phyloP scores from a whole-genome alignment of 2,329 filamentous ascomycete genomes.

The Aureobasidium lini region DNA sequence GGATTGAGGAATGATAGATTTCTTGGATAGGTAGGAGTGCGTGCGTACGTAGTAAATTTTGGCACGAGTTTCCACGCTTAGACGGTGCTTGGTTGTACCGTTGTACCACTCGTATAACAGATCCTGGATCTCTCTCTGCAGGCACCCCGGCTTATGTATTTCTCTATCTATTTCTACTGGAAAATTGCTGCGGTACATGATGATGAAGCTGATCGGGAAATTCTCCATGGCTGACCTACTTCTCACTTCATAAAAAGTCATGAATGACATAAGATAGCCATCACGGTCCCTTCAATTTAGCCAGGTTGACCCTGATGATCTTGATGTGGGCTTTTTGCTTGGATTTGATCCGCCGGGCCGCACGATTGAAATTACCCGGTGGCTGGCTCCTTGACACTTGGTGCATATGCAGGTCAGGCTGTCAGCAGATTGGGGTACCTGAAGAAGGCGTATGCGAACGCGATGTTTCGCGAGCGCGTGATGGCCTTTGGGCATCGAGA shows the following conservation, averaged over 20 bases:
- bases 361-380: neutral
- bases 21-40: neutral
- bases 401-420: neutral
- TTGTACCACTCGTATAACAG: neutral
- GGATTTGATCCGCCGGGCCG: slow-evolving; percentile 2
- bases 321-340: neutral
- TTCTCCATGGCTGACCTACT: neutral
- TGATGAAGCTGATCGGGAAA: neutral
- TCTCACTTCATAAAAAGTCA: neutral
- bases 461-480: neutral
- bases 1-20: neutral
- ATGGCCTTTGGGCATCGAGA: neutral
- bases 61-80: neutral
- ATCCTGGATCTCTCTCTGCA: neutral
- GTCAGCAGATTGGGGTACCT: neutral
- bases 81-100: neutral
- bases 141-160: neutral
- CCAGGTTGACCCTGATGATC: slow-evolving; percentile 4
- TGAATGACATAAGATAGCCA: slow-evolving; percentile 6
- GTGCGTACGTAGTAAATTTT: neutral
- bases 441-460: neutral
- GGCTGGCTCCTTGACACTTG: neutral
- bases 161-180: neutral
- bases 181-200: neutral
- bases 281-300: neutral